Evolutionary conservation across 768 basidiomycete species (phyloP), one percentile per base, ranked within the genome.

Genomic region (Pisolithus orientalis): DNA sequence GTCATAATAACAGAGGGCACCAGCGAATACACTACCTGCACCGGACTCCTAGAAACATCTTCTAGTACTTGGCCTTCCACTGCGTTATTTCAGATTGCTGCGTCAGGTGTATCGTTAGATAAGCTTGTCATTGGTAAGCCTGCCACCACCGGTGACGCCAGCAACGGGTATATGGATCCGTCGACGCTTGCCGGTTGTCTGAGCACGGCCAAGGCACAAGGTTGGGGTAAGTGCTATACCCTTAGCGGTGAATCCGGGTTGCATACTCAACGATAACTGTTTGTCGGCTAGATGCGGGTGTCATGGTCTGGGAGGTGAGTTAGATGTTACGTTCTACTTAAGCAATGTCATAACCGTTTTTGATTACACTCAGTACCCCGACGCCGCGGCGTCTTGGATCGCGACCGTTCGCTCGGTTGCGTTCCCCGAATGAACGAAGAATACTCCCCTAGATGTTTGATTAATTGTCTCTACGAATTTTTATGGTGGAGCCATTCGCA

Each of bases 71-170:
- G 65, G 65, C 78, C 79, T 0, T 47, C 67, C n/a, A 71, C 73
- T 0, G 66, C 76, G 0, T 61, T 80, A 32, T 76, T 80, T 63
- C 69, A 80, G 56, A 78, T 80, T 49, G 66, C 70, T 17, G 73
- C 74, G 1, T 77, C 68, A 53, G 84, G 84, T 21, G 77, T 89
- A 8, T 63, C 74, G 2, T 60, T 80, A 43, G 65, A 76, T 63
- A 89, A 90, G 67, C 72, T 89, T 47, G 80, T 89, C 54, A 85
- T 90, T 59, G 87, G 86, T 4, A 90, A 90, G 66, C 87, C 86
- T 1, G 82, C 80, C 1, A 51, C 73, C 0, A 55, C 56, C 6
- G 59, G 68, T 7, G 80, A 82, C 49, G 82, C 84, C 3, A 75
- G 55, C 54, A 85, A 79, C 55, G 82, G 75, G 4, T 79, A 71